A percentile compares a stretch with the other conserved stretches of the same genome.
Evolutionary conservation across 805 yeast species (phyloP).

Genomic region (Vanderwaltozyma polyspora): DNA sequence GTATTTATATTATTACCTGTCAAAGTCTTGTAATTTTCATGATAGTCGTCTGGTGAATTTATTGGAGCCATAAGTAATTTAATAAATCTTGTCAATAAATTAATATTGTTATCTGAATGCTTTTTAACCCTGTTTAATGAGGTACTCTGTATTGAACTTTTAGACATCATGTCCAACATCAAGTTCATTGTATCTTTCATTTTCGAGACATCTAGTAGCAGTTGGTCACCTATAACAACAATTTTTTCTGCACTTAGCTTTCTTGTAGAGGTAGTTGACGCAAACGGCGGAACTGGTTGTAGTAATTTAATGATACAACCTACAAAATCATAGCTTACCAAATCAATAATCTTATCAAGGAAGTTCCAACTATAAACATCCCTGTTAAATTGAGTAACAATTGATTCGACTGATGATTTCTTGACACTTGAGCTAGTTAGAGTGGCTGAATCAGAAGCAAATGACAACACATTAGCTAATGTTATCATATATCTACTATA

Average conservation of each 20-base stretch:
- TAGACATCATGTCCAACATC: constrained; percentile 12
- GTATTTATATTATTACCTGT: constrained; percentile 17
- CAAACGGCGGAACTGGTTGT: constrained; percentile 57
- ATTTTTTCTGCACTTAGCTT: constrained; percentile 17
- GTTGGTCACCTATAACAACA: constrained; percentile 58
- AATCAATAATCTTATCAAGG: constrained; percentile 66
- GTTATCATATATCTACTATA: constrained; percentile 62
- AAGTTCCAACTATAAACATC: constrained; percentile 62
- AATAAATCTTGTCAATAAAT: constrained; percentile 11
- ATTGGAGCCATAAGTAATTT: constrained; percentile 24
- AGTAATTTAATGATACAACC: constrained; percentile 42
- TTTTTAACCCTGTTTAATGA: constrained; percentile 19
- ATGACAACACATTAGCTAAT: constrained; percentile 34
- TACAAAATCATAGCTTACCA: constrained; percentile 43
- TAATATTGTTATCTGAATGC: constrained; percentile 18
- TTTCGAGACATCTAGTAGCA: constrained; percentile 58
- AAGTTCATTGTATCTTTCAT: constrained; percentile 42
- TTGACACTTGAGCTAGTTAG: constrained; percentile 11
- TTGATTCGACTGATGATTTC: constrained; percentile 22
- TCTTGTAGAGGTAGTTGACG: constrained; percentile 14
- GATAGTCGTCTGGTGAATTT: constrained; percentile 36
- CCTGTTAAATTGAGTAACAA: constrained; percentile 50
- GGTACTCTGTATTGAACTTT: constrained; percentile 10
- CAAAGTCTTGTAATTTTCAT: constrained; percentile 25
- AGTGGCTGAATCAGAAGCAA: constrained; percentile 1